A percentile compares a stretch with the other conserved stretches of the same genome.
These are phyloP conservation scores for Diaporthe caulivora DNA, from an alignment of 2,329 filamentous ascomycete genomes.

Conservation along the genomic window DNA sequence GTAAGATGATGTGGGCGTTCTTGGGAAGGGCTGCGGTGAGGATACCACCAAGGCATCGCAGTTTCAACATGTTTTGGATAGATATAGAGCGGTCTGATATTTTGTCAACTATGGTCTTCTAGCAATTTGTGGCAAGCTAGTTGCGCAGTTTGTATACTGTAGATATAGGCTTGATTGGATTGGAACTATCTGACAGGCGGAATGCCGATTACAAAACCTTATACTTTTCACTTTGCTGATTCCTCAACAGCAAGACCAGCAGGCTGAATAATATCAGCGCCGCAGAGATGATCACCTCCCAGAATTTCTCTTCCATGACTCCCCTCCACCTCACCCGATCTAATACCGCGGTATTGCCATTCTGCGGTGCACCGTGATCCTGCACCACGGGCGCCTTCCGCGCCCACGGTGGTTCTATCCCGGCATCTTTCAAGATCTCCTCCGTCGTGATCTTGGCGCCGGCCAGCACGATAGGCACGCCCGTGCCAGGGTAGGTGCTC, in stretches of 20 bases:
- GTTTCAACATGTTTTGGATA: neutral
- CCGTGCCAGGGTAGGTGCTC: conserved; percentile 81
- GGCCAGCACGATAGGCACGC: conserved; percentile 79
- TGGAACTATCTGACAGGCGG: neutral
- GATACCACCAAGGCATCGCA: neutral
- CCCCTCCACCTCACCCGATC: conserved; percentile 35
- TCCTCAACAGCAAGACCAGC: conserved; percentile 9
- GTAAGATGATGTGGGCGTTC: neutral
- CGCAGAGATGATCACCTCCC: neutral
- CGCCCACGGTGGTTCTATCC: conserved; percentile 48
- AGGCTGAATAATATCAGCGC: neutral
- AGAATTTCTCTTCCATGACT: conserved; percentile 26
- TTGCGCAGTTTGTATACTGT: neutral
- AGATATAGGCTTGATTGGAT: neutral
- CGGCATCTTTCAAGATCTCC: conserved; percentile 55
- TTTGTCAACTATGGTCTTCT: neutral
- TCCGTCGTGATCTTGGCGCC: conserved; percentile 71
- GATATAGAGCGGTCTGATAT: conserved; percentile 4
- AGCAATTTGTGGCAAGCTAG: too few species aligned
- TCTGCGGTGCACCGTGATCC: conserved; percentile 43
- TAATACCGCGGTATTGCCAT: conserved; percentile 33
- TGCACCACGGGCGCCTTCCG: conserved; percentile 40
- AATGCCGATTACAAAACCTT: neutral
- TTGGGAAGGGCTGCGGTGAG: neutral
- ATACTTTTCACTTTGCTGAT: neutral